Evolutionary conservation across 495 filamentous ascomycete species (phyloP).

Genomic region (Penicillium tannophilum): DNA sequence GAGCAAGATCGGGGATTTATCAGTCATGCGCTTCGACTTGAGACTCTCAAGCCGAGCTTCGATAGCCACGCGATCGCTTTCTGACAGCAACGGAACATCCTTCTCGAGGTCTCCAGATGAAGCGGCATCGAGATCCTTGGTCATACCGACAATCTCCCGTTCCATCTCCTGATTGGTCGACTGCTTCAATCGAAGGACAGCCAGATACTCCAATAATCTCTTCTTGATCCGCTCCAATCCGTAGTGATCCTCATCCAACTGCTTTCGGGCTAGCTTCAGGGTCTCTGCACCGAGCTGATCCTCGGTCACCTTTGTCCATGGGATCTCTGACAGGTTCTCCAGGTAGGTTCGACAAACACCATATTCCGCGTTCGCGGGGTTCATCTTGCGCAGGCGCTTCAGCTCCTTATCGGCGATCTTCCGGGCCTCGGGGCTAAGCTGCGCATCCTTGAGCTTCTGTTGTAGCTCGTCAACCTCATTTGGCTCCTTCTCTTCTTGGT

Average conservation of each 20-base stretch:
- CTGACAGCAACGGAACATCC: constrained; percentile 34
- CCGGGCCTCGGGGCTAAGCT: constrained; percentile 71
- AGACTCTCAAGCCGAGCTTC: constrained; percentile 67
- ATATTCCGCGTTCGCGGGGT: constrained; percentile 91
- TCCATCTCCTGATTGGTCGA: constrained; percentile 79
- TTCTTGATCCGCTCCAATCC: constrained; percentile 98
- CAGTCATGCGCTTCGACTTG: constrained; percentile 74
- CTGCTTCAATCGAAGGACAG: constrained; percentile 92
- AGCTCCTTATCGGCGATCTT: constrained; percentile 90
- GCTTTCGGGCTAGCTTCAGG: constrained; percentile 75
- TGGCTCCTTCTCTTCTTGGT: constrained; percentile 68
- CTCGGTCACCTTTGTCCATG: constrained; percentile 85
- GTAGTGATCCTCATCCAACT: constrained; percentile 95
- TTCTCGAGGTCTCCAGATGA: constrained; percentile 48
- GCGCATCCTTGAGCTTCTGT: constrained; percentile 79
- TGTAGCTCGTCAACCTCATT: constrained; percentile 92
- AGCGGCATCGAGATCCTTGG: constrained; percentile 56
- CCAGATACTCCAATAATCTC: constrained; percentile 90
- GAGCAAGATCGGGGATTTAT: constrained; percentile 94
- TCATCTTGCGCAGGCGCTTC: constrained; percentile 90
- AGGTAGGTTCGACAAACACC: constrained; percentile 92
- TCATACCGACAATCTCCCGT: constrained; percentile 66
- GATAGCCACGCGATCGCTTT: constrained; percentile 48
- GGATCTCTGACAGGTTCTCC: constrained; percentile 92
- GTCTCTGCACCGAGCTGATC: constrained; percentile 86